A percentile compares a stretch with the other conserved stretches of the same genome.
Conservation (phyloP, 257 asterid species). For the Marsdenia floribunda region DNA sequence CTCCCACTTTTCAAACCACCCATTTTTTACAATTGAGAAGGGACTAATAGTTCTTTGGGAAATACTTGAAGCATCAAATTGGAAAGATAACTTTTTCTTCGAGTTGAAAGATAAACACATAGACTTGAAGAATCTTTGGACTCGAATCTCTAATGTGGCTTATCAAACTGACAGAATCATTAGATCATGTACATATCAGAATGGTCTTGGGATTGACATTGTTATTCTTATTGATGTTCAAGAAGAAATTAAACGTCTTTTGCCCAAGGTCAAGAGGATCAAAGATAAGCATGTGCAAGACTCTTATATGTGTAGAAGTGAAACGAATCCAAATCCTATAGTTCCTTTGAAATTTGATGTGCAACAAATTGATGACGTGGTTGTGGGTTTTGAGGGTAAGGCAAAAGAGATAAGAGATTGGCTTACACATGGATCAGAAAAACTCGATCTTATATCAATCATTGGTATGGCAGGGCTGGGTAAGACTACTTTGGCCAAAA, state of each 20-base stretch:
- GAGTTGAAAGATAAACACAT: not conserved
- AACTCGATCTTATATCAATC: conserved; percentile 9
- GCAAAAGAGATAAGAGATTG: not conserved
- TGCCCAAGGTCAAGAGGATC: not conserved
- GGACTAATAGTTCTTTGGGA: not conserved
- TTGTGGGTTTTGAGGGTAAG: conserved; percentile 9
- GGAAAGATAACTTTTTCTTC: not conserved
- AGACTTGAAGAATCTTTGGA: not conserved
- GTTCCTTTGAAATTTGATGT: too few relatives aligned
- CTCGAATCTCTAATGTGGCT: not conserved
- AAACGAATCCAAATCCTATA: not conserved
- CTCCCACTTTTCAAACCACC: not conserved
- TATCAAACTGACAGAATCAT: not conserved
- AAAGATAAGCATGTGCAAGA: not conserved
- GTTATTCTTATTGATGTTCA: not conserved
- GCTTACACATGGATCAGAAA: not conserved
- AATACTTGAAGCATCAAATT: not conserved
- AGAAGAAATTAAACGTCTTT: not conserved
- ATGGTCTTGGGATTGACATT: too few relatives aligned
- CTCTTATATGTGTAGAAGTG: not conserved
- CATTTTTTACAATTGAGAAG: too few relatives aligned
- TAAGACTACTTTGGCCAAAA: conserved; percentile 17
- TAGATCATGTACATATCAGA: too few relatives aligned
- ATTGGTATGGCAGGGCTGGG: conserved; percentile 17
- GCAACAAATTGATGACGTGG: not conserved